Evolutionary conservation across 352 stramenopile species (phyloP).

Genomic region (Phytopythium montanum): DNA sequence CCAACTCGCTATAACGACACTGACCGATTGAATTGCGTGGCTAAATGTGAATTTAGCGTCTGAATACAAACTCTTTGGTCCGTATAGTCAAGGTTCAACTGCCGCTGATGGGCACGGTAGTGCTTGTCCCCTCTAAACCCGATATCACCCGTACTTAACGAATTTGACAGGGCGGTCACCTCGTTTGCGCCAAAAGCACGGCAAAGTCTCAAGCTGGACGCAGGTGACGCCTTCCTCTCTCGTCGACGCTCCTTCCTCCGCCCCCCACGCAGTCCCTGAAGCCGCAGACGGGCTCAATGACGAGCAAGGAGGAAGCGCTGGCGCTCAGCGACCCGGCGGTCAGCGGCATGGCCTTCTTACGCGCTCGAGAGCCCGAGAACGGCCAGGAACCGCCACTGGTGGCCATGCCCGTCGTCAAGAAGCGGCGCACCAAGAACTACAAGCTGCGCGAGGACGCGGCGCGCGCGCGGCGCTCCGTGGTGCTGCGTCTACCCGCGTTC

Average conservation of each 20-base stretch:
- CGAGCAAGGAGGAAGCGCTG: background rate
- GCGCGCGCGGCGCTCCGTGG: slow-evolving; percentile 38
- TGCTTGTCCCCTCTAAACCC: background rate
- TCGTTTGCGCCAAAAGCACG: background rate
- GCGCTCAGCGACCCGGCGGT: background rate
- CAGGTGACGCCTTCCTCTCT: background rate
- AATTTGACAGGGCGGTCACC: background rate
- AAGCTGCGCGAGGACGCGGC: slow-evolving; percentile 70
- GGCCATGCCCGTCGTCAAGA: slow-evolving; percentile 61
- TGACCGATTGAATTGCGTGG: background rate
- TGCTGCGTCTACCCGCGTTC: slow-evolving; percentile 43
- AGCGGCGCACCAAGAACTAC: slow-evolving; percentile 81
- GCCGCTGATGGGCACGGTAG: background rate
- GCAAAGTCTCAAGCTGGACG: background rate
- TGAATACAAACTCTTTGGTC: background rate
- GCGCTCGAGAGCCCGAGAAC: background rate
- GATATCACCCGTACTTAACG: slow-evolving; percentile 1
- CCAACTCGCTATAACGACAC: background rate
- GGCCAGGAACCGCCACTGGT: slow-evolving; percentile 6
- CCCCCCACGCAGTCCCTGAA: too few relatives aligned
- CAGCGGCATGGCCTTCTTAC: background rate
- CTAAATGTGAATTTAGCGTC: background rate
- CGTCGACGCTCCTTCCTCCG: background rate
- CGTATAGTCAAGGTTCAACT: background rate
- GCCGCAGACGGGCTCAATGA: background rate